Percentiles rank a stretch among this genome's conserved stretches.
Evolutionary conservation across 176 grass and related monocot genomes (phyloP).

Genomic region (Neostapfia colusana): DNA sequence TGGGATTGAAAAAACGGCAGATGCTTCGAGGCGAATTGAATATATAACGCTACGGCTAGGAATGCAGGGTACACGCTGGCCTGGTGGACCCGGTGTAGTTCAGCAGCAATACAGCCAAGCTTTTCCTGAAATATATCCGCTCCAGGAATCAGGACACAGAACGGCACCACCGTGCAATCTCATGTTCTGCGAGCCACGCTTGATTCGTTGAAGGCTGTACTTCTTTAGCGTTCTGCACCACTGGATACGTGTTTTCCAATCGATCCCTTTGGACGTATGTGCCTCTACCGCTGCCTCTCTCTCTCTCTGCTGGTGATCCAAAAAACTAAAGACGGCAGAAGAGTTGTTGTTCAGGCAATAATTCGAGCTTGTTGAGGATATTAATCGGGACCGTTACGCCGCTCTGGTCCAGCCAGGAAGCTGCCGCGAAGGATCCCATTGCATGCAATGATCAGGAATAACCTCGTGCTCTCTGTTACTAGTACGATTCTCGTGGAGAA

Average conservation of each 20-base stretch:
- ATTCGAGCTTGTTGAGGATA: slow-evolving; percentile 16
- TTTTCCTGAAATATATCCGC: not conserved
- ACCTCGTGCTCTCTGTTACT: slow-evolving; percentile 18
- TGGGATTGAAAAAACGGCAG: not conserved
- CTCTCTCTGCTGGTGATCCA: slow-evolving; percentile 12
- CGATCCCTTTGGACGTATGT: slow-evolving; percentile 50
- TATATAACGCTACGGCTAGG: not conserved
- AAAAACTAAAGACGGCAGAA: slow-evolving; percentile 35
- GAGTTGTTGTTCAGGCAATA: slow-evolving; percentile 21
- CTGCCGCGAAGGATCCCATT: slow-evolving; percentile 36
- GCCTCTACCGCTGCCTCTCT: not conserved
- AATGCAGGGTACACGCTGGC: not conserved
- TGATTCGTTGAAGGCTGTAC: not conserved
- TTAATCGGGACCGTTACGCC: not conserved
- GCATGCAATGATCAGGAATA: slow-evolving; percentile 38
- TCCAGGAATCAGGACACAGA: slow-evolving; percentile 32
- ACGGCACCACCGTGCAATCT: slow-evolving; percentile 42
- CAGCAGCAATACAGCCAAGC: not conserved
- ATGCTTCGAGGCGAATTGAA: not conserved
- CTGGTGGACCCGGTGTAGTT: slow-evolving; percentile 4
- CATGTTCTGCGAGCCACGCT: slow-evolving; percentile 38
- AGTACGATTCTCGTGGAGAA: slow-evolving; percentile 30
- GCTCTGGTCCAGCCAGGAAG: slow-evolving; percentile 35
- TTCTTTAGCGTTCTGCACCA: slow-evolving; percentile 39
- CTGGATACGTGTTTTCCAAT: slow-evolving; percentile 42